Percentiles rank a stretch among this genome's conserved stretches.
phyloP scores from a whole-genome alignment of 331 rosid genomes.

The Cydonia oblonga region DNA sequence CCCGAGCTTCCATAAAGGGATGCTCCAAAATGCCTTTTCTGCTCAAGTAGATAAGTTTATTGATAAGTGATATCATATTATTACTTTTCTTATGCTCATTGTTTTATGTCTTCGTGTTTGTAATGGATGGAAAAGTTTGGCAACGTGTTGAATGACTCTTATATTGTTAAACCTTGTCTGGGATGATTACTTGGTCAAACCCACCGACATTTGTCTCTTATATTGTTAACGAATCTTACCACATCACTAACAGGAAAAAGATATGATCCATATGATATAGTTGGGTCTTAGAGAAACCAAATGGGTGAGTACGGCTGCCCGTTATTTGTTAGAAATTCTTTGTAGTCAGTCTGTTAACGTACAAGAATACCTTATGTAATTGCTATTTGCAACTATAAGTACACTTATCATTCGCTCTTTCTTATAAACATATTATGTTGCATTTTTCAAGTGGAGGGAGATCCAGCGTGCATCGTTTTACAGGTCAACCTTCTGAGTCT shows the following conservation, averaged over 20 bases:
- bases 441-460: constrained; percentile 18
- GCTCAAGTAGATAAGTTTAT: background rate
- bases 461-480: constrained; percentile 2
- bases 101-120: background rate
- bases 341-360: background rate
- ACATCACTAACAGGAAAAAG: background rate
- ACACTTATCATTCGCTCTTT: background rate
- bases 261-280: background rate
- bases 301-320: background rate
- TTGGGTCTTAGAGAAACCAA: background rate
- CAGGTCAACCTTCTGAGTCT: constrained; percentile 10
- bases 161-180: background rate
- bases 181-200: background rate
- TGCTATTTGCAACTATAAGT: background rate
- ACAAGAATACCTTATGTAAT: background rate
- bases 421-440: background rate
- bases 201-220: background rate
- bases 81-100: background rate
- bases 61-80: background rate
- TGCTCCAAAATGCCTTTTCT: background rate
- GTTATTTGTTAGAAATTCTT: background rate
- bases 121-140: background rate
- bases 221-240: background rate
- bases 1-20: background rate
- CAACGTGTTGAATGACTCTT: background rate